phyloP scores from a whole-genome alignment of 106 monocot genomes.

The Amphibolis antarctica region DNA sequence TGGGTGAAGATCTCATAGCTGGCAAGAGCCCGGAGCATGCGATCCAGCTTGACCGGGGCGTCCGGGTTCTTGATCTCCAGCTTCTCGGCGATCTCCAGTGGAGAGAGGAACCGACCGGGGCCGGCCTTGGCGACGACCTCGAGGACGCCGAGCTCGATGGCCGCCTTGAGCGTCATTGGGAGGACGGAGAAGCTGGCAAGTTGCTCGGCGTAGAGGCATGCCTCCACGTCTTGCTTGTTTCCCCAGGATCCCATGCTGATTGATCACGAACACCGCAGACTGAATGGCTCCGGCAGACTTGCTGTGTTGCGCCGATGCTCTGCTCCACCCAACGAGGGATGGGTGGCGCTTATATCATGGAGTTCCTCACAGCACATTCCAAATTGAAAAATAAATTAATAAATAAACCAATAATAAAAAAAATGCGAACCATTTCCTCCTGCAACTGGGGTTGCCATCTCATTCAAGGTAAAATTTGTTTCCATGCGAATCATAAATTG shows the following conservation, averaged over 20 bases:
- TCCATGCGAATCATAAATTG: too few species aligned
- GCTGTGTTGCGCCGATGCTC: too few species aligned
- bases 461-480: too few species aligned
- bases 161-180: slow-evolving; percentile 29
- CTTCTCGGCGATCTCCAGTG: neutral
- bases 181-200: slow-evolving; percentile 13
- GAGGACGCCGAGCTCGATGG: slow-evolving; percentile 11
- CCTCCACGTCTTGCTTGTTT: neutral
- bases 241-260: neutral
- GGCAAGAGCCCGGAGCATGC: slow-evolving; percentile 5
- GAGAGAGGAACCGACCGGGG: neutral
- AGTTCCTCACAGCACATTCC: too few species aligned
- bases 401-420: too few species aligned
- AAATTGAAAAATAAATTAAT: too few species aligned
- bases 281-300: too few species aligned
- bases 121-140: neutral
- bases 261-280: too few species aligned
- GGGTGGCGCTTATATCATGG: too few species aligned
- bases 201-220: slow-evolving; percentile 5
- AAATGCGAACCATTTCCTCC: too few species aligned
- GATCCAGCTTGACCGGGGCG: slow-evolving; percentile 10
- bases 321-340: too few species aligned
- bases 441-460: too few species aligned
- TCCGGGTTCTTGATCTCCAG: neutral
- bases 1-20: slow-evolving; percentile 6